These are phyloP conservation scores for Calocybe indica DNA, from an alignment of 768 basidiomycete species.

Conservation along the genomic window DNA sequence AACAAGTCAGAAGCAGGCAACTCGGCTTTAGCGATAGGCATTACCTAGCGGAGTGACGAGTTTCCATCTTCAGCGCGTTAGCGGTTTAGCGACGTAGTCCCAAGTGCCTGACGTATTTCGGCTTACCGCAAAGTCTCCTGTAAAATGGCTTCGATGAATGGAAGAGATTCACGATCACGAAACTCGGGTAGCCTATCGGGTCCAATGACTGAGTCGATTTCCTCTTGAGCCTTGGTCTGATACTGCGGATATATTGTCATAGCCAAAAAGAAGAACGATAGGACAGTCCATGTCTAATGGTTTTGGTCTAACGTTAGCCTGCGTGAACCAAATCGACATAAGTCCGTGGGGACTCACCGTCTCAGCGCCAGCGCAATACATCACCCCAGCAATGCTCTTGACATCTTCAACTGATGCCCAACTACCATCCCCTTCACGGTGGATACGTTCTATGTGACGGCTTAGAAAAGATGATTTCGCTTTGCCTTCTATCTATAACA, in stretches of 20 bases:
- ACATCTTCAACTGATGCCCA: constrained; percentile 7
- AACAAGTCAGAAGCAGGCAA: no score
- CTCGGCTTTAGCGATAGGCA: no score
- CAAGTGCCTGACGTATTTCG: no score
- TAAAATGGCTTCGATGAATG: constrained; percentile 8
- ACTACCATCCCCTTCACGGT: constrained; percentile 1
- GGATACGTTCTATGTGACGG: constrained; percentile 11
- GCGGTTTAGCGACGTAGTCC: no score
- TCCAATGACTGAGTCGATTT: constrained; percentile 21
- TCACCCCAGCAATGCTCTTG: constrained; percentile 7
- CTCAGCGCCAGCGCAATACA: constrained; percentile 13
- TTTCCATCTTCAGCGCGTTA: no score
- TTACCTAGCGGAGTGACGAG: no score
- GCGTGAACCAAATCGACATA: neutral
- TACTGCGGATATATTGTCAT: constrained; percentile 24
- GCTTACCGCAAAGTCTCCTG: constrained; percentile 13
- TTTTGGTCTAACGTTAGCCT: neutral
- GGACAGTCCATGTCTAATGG: constrained; percentile 11
- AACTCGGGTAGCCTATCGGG: constrained; percentile 14
- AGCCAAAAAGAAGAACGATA: constrained; percentile 20
- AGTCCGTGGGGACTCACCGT: constrained; percentile 6
- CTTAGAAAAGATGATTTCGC: constrained; percentile 14
- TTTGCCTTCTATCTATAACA: constrained; percentile 6
- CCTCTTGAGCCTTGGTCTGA: constrained; percentile 21
- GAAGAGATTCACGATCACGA: constrained; percentile 3